Conservation (phyloP, 208 protist genomes). For the Porcisia hertigi region DNA sequence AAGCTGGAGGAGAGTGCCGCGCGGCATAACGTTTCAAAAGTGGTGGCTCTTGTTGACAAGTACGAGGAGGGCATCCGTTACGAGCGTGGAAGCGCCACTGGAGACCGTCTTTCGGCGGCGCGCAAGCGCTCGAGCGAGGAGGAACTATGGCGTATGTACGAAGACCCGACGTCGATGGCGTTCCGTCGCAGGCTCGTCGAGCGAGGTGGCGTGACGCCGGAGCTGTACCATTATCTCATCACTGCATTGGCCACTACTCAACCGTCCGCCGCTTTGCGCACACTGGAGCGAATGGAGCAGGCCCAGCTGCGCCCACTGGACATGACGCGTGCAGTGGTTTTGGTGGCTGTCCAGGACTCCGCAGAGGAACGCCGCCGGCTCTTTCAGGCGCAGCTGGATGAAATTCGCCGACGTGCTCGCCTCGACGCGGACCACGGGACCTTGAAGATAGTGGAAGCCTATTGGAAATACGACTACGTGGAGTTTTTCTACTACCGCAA, state of each 20-base stretch:
- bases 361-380: slow-evolving; percentile 45
- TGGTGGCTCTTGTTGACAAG: slow-evolving; percentile 55
- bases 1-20: slow-evolving; percentile 58
- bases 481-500: slow-evolving; percentile 84
- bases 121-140: slow-evolving; percentile 20
- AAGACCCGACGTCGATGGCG: slow-evolving; percentile 48
- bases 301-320: slow-evolving; percentile 72
- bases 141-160: slow-evolving; percentile 63
- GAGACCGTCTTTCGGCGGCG: slow-evolving; percentile 8
- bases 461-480: slow-evolving; percentile 85
- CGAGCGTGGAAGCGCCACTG: slow-evolving; percentile 37
- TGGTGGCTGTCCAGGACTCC: slow-evolving; percentile 58
- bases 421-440: slow-evolving; percentile 65
- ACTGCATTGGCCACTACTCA: slow-evolving; percentile 52
- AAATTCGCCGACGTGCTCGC: slow-evolving; percentile 39
- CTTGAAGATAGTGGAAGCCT: slow-evolving; percentile 65
- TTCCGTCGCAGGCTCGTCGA: slow-evolving; percentile 60
- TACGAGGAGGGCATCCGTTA: slow-evolving; percentile 52
- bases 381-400: slow-evolving; percentile 63
- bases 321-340: slow-evolving; percentile 62
- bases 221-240: slow-evolving; percentile 92
- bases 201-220: slow-evolving; percentile 67
- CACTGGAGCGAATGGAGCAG: slow-evolving; percentile 62
- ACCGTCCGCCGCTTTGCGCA: slow-evolving; percentile 76
- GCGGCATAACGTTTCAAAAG: slow-evolving; percentile 26